Conservation (phyloP, 2,329 filamentous ascomycete species). For the Dothideomycetidae sp. region DNA sequence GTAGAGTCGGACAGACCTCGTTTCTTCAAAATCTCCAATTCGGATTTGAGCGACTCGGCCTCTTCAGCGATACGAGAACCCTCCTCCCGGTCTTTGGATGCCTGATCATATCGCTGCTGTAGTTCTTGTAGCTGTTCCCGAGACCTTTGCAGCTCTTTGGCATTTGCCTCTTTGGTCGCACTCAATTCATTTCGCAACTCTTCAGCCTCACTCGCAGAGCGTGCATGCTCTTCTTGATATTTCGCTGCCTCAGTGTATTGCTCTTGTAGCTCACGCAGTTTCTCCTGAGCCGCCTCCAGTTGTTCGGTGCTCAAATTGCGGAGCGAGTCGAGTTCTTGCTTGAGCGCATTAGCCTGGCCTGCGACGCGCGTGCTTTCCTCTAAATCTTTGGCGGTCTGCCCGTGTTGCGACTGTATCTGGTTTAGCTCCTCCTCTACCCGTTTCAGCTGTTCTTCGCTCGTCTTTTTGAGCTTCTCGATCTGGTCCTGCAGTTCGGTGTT, state of each 20-base stretch:
- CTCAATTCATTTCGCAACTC: not conserved
- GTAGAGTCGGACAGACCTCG: not conserved
- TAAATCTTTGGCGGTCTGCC: not conserved
- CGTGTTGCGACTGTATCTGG: not conserved
- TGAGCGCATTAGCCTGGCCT: not conserved
- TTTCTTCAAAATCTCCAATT: too few relatives aligned
- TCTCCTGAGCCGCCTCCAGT: not conserved
- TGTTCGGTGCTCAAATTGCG: not conserved
- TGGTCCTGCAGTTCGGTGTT: constrained; percentile 1
- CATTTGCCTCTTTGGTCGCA: not conserved
- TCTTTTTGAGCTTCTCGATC: constrained; percentile 3
- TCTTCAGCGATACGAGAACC: not conserved
- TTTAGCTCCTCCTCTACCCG: not conserved
- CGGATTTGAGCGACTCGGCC: not conserved
- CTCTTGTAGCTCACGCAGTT: not conserved
- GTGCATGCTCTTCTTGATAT: not conserved
- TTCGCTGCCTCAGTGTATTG: not conserved
- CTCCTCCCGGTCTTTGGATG: not conserved
- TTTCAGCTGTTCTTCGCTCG: not conserved
- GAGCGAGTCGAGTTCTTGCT: not conserved
- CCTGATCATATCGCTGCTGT: not conserved
- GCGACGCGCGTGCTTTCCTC: not conserved
- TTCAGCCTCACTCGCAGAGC: not conserved
- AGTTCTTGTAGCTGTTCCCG: not conserved
- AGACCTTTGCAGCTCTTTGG: not conserved